phyloP scores from a whole-genome alignment of 2,329 filamentous ascomycete species.

The Ceratocystis eucalypticola region DNA sequence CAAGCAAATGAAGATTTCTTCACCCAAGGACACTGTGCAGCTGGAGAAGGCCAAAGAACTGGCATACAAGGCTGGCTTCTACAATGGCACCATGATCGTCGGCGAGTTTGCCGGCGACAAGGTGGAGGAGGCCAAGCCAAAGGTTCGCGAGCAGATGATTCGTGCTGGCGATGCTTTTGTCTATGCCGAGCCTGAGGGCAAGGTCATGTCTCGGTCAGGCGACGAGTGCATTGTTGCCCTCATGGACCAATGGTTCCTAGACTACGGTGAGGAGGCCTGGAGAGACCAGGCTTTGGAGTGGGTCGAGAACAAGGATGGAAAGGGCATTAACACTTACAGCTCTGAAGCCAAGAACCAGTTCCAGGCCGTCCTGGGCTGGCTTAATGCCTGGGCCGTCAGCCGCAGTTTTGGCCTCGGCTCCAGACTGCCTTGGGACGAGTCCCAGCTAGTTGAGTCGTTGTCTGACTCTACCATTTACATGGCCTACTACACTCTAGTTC shows the following conservation, averaged over 20 bases:
- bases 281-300: conserved; percentile 59
- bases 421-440: conserved; percentile 83
- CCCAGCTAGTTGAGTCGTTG: conserved; percentile 83
- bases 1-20: conserved; percentile 90
- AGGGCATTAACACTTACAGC: conserved; percentile 67
- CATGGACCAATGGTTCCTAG: conserved; percentile 95
- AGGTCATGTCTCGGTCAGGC: conserved; percentile 75
- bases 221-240: conserved; percentile 89
- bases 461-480: conserved; percentile 90
- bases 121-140: conserved; percentile 75
- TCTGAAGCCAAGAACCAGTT: conserved; percentile 66
- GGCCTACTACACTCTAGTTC: conserved; percentile 58
- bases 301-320: conserved; percentile 52
- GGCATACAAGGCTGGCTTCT: conserved; percentile 95
- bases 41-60: conserved; percentile 89
- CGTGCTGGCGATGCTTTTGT: conserved; percentile 68
- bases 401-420: conserved; percentile 85
- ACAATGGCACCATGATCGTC: conserved; percentile 79
- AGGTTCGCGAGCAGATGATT: conserved; percentile 66
- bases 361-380: conserved; percentile 75
- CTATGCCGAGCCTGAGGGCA: conserved; percentile 85
- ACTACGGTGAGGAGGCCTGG: conserved; percentile 89
- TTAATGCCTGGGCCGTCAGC: conserved; percentile 91
- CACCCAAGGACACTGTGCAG: conserved; percentile 81
- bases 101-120: conserved; percentile 80